These are phyloP conservation scores for Asterionellopsis glacialis DNA, from an alignment of 108 stramenopile species.

Conservation along the genomic window DNA sequence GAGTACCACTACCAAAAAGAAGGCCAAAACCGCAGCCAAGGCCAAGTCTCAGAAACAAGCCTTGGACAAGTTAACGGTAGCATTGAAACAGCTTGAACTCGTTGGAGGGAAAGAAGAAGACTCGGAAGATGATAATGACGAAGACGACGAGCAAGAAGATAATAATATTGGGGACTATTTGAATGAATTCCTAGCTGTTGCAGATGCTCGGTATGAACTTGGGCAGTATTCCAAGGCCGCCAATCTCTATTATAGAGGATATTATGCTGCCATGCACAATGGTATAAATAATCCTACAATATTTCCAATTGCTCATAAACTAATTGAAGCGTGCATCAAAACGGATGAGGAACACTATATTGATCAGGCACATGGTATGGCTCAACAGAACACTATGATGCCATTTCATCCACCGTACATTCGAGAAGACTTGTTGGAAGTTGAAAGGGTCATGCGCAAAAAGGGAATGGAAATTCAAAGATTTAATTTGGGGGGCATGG, in stretches of 20 bases:
- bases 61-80: not conserved
- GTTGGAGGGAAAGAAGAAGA: slow-evolving; percentile 1
- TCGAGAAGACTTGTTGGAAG: not conserved
- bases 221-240: slow-evolving; percentile 6
- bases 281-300: not conserved
- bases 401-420: not conserved
- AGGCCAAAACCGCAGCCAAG: not conserved
- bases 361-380: not conserved
- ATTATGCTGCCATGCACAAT: not conserved
- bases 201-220: slow-evolving; percentile 9
- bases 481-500: no score
- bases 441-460: not conserved
- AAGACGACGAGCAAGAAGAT: not conserved
- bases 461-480: not conserved
- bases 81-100: not conserved
- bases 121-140: not conserved
- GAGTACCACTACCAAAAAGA: not conserved
- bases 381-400: slow-evolving; percentile 1
- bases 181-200: slow-evolving; percentile 5
- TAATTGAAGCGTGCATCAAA: not conserved
- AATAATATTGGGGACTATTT: slow-evolving; percentile 4
- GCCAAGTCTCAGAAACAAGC: no score
- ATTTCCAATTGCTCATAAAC: not conserved
- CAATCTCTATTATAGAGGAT: not conserved
- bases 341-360: not conserved